These are phyloP conservation scores for Suillus weaverae DNA, from an alignment of 768 basidiomycete genomes.

Conservation along the genomic window DNA sequence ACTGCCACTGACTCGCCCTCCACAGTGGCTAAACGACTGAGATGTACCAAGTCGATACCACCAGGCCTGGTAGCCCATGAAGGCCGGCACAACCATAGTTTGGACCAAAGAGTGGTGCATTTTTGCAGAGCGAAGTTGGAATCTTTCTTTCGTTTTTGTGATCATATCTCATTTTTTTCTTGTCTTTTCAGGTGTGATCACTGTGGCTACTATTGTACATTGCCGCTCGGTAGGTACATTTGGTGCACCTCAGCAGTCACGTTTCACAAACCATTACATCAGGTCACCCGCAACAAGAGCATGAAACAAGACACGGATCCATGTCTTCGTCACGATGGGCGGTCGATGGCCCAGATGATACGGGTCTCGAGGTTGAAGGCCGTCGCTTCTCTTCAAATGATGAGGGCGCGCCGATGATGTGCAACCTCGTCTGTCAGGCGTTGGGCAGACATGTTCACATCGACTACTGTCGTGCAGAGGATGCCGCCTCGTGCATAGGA, in stretches of 20 bases:
- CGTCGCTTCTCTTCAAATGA: slow-evolving; percentile 53
- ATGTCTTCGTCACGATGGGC: slow-evolving; percentile 61
- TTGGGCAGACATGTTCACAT: slow-evolving; percentile 60
- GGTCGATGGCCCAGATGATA: slow-evolving; percentile 51
- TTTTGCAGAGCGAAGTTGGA: slow-evolving; percentile 52
- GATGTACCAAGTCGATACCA: slow-evolving; percentile 48
- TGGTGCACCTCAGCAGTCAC: neutral
- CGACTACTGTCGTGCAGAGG: slow-evolving; percentile 50
- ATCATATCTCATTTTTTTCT: neutral
- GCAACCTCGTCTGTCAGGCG: slow-evolving; percentile 54
- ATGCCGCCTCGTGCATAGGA: slow-evolving; percentile 35
- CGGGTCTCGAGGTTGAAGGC: slow-evolving; percentile 52
- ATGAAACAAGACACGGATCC: slow-evolving; percentile 63
- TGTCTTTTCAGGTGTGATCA: slow-evolving; percentile 42
- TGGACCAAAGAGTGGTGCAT: slow-evolving; percentile 48
- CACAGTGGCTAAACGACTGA: slow-evolving; percentile 50
- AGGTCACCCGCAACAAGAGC: slow-evolving; percentile 61
- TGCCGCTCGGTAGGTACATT: slow-evolving; percentile 48
- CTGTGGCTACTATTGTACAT: slow-evolving; percentile 59
- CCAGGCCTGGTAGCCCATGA: slow-evolving; percentile 42
- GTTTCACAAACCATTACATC: neutral
- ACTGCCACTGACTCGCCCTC: neutral
- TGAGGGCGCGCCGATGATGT: slow-evolving; percentile 64
- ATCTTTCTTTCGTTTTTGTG: neutral
- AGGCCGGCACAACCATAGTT: slow-evolving; percentile 50